Evolutionary conservation across 2,329 filamentous ascomycete species (phyloP).

Genomic region (Pseudopithomyces maydicus): DNA sequence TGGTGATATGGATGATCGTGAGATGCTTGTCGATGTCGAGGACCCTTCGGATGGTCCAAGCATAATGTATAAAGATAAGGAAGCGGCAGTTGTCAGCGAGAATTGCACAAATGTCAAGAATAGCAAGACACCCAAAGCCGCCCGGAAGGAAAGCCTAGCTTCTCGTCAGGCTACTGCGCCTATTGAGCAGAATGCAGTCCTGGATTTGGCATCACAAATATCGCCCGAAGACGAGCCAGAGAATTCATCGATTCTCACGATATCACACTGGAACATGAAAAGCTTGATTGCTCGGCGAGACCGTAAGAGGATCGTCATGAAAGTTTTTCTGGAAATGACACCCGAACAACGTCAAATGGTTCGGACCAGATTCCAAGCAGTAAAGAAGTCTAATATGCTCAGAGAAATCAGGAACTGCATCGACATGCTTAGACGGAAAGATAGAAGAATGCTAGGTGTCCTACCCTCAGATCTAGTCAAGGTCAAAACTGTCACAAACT

Average conservation of each 20-base stretch:
- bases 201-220: not conserved
- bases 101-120: too few species aligned
- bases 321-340: slow-evolving; percentile 43
- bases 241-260: slow-evolving; percentile 29
- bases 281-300: slow-evolving; percentile 47
- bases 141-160: not conserved
- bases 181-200: not conserved
- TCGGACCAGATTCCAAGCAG: slow-evolving; percentile 20
- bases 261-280: slow-evolving; percentile 40
- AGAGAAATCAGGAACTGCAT: slow-evolving; percentile 32
- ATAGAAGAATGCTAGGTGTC: slow-evolving; percentile 30
- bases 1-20: not conserved
- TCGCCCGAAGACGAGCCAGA: slow-evolving; percentile 24
- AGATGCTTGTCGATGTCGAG: not conserved
- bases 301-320: slow-evolving; percentile 51
- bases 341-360: slow-evolving; percentile 25
- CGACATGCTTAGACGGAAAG: slow-evolving; percentile 22
- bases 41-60: too few species aligned
- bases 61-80: too few species aligned
- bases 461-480: slow-evolving; percentile 30
- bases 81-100: too few species aligned
- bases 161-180: not conserved
- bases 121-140: not conserved
- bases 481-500: slow-evolving; percentile 28
- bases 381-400: slow-evolving; percentile 25